Base-by-base conservation (phyloP, 345 rosid species). In the Dipteronia dyeriana region DNA sequence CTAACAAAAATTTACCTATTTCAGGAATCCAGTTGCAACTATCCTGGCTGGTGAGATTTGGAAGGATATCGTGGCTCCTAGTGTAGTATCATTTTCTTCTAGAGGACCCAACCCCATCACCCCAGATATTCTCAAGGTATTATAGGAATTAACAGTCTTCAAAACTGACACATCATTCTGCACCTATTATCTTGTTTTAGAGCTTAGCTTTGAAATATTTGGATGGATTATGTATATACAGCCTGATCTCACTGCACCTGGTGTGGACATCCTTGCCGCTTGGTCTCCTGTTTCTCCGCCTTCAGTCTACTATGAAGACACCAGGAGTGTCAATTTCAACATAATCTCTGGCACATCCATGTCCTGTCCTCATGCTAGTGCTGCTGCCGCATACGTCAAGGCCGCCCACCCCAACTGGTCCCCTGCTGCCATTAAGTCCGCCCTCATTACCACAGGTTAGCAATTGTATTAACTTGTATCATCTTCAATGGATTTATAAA, bases 361-460 rank as follows among this genome's bases (percentile, higher is more conserved):
- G 82, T 72, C 82, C 16, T 79, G 85, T 54, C 85, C 82, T 25
- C 85, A 79, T 20, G 80, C 75, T n/a, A 82, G 77, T 34, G 80
- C 71, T 9, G 20, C 76, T 49, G 82, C 85, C 7, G 82, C 85
- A 13, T 75, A 72, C 16, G 49, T 82, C 65, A 82, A 76, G 39
- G 80, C 85, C 22, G 66, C 64, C 6, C 80, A 82, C 75, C 76
- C 72, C 19, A 41, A 79, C 23, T 82, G 85, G 85, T 79, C 82
- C 9, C 69, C 82, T 49, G 59, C 85, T 16, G 79, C 85, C 0
- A 64, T 82, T 23, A 79, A 82, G 70, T 82, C 85, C 0, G 85
- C 85, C 45, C 73, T 82, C 16, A 82, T 79, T 82, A 82, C 82
- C 66, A 79, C 80, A 14, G 84, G 78, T 75, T 2, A 19, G 43